Evolutionary conservation across 768 basidiomycete species (phyloP).

Genomic region (Suillus paluster): DNA sequence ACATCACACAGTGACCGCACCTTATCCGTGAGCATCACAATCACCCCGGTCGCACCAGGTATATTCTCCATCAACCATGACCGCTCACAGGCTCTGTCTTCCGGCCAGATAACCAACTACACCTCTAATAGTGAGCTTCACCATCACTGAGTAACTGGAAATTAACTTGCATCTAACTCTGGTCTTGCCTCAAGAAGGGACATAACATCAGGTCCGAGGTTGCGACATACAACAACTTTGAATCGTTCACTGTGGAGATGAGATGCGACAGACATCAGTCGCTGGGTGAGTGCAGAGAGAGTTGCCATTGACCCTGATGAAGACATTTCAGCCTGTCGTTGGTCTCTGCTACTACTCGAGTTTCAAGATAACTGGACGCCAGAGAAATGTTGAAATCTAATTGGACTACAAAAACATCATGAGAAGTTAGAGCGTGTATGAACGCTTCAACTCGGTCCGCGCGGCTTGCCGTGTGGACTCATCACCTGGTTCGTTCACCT

Average conservation of each 20-base stretch:
- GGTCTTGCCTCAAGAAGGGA: slow-evolving; percentile 50
- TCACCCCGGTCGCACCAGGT: slow-evolving; percentile 62
- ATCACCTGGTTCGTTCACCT: slow-evolving; percentile 2
- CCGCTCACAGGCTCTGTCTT: slow-evolving; percentile 60
- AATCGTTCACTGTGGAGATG: slow-evolving; percentile 27
- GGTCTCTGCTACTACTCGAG: not conserved
- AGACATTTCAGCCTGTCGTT: slow-evolving; percentile 22
- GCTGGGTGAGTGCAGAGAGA: slow-evolving; percentile 11
- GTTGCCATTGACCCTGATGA: slow-evolving; percentile 30
- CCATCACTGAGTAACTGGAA: not conserved
- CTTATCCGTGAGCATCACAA: slow-evolving; percentile 74
- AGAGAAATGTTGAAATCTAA: not conserved
- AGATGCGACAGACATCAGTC: slow-evolving; percentile 31
- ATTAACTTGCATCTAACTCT: slow-evolving; percentile 55
- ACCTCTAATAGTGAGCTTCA: not conserved
- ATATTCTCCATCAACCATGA: slow-evolving; percentile 78
- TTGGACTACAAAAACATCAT: not conserved
- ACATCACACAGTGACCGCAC: slow-evolving; percentile 39
- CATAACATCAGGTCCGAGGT: slow-evolving; percentile 70
- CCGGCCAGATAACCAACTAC: slow-evolving; percentile 54
- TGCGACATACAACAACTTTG: slow-evolving; percentile 61
- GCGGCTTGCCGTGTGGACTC: not conserved
- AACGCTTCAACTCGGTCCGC: not conserved
- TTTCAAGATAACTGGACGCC: not conserved
- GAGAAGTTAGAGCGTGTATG: not conserved